Evolutionary conservation across 2,329 filamentous ascomycete genomes (phyloP).

Genomic region (Endoconidiophora polonica): DNA sequence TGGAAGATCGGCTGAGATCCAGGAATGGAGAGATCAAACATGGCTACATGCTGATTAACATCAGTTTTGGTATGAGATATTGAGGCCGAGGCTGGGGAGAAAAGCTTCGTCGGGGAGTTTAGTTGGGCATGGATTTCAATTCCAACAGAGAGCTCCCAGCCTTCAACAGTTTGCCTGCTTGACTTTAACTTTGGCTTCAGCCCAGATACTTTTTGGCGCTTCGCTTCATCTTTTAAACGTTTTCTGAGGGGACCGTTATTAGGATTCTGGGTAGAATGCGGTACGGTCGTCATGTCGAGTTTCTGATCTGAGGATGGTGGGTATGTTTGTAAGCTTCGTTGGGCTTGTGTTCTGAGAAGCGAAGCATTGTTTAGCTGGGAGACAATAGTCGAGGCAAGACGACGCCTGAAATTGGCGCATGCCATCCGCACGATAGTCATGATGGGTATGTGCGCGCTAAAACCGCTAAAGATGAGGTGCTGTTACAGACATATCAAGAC

Average conservation of each 20-base stretch:
- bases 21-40: slow-evolving; percentile 79
- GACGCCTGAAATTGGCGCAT: no score
- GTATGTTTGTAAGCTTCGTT: no score
- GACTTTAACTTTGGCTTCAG: slow-evolving; percentile 30
- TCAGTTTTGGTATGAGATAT: slow-evolving; percentile 15
- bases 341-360: no score
- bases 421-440: no score
- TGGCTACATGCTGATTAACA: slow-evolving; percentile 74
- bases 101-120: slow-evolving; percentile 77
- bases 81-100: slow-evolving; percentile 53
- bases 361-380: no score
- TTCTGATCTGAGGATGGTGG: no score
- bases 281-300: no score
- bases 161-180: slow-evolving; percentile 35
- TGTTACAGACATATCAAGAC: no score
- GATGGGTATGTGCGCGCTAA: no score
- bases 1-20: slow-evolving; percentile 82
- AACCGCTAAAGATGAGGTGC: no score
- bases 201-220: slow-evolving; percentile 50
- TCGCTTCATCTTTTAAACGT: slow-evolving; percentile 53
- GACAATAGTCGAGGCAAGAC: no score
- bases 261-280: no score
- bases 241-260: slow-evolving; percentile 41
- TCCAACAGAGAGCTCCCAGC: slow-evolving; percentile 89
- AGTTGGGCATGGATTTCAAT: slow-evolving; percentile 96